Evolutionary conservation across 2,329 filamentous ascomycete species (phyloP), one percentile per base, ranked within the genome.

Genomic region (Fusarium oxysporum): DNA sequence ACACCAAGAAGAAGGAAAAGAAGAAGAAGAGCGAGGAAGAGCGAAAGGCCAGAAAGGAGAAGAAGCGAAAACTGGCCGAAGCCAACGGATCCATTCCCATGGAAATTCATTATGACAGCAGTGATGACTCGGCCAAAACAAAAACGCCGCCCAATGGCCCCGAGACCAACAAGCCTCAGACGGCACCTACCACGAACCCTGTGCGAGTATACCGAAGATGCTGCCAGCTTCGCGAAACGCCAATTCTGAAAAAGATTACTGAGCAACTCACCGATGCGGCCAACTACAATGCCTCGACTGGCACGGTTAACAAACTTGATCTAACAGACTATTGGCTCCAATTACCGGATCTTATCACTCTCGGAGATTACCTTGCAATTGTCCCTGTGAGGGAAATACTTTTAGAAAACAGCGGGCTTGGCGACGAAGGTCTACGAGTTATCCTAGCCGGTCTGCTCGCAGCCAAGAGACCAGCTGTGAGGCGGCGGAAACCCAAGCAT

Each of bases 1-100:
- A 83, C 37, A 85, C 83, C 12, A 92, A 91, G 76, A 98, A 97
- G 83, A 96, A 94, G 82, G 95, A 98, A 79, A 98, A 97, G 86
- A 98, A 98, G 84, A 97, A 97, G 85, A 91, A 92, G 73, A 97
- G 93, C 44, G 96, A 98, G 80, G 95, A 96, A 67, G 96, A 98
- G 81, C 88, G 95, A 45, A 97, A 97, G 80, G 94, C 96, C 68
- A 90, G 95, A 61, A 97, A 97, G 80, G 95, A 98, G 82, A 94
- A 94, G 82, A 96, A 94, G 80, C 88, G 94, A 71, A 91, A 90
- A 79, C 90, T 94, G 75, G 96, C 95, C 30, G 93, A 97, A 79
- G 94, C 94, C 65, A 97, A 96, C 80, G 96, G 96, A 13, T 89
- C 90, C 13, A 89, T 97, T 65, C 96, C 95, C 3, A 89, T 97